These are phyloP conservation scores for Thalia dealbata DNA, from an alignment of 176 grass and related monocot genomes.

Conservation along the genomic window DNA sequence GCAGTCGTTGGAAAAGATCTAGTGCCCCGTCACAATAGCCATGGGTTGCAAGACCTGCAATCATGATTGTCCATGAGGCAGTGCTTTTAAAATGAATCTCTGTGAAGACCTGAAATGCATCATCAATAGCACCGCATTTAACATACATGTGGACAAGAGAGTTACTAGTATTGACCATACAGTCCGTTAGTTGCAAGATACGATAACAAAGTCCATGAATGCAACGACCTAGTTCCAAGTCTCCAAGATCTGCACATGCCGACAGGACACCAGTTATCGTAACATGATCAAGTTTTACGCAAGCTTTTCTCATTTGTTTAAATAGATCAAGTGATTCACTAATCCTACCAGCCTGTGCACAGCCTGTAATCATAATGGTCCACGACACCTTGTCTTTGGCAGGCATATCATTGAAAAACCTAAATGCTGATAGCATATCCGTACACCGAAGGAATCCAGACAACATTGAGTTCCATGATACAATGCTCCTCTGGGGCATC, in stretches of 20 bases:
- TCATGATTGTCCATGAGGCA: conserved; percentile 65
- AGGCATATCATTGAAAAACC: conserved; percentile 42
- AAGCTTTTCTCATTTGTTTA: conserved; percentile 33
- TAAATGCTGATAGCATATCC: conserved; percentile 21
- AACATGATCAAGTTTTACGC: conserved; percentile 34
- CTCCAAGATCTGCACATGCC: conserved; percentile 34
- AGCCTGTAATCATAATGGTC: conserved; percentile 54
- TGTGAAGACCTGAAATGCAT: conserved; percentile 34
- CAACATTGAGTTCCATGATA: conserved; percentile 61
- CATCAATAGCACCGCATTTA: conserved; percentile 42
- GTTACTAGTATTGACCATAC: conserved; percentile 37
- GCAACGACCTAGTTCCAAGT: conserved; percentile 47
- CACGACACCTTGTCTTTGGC: conserved; percentile 37
- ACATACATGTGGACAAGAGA: conserved; percentile 58
- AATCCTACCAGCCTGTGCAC: conserved; percentile 24
- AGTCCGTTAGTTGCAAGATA: not conserved
- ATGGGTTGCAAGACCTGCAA: conserved; percentile 44
- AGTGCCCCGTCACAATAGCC: conserved; percentile 39
- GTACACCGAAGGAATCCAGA: conserved; percentile 27
- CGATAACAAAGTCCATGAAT: conserved; percentile 29
- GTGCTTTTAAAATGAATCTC: conserved; percentile 43
- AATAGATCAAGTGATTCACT: conserved; percentile 38
- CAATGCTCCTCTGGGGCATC: conserved; percentile 21
- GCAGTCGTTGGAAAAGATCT: conserved; percentile 40
- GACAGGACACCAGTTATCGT: conserved; percentile 41